Evolutionary conservation across 352 stramenopile genomes (phyloP).

Genomic region (Phytophthora pseudosyringae): DNA sequence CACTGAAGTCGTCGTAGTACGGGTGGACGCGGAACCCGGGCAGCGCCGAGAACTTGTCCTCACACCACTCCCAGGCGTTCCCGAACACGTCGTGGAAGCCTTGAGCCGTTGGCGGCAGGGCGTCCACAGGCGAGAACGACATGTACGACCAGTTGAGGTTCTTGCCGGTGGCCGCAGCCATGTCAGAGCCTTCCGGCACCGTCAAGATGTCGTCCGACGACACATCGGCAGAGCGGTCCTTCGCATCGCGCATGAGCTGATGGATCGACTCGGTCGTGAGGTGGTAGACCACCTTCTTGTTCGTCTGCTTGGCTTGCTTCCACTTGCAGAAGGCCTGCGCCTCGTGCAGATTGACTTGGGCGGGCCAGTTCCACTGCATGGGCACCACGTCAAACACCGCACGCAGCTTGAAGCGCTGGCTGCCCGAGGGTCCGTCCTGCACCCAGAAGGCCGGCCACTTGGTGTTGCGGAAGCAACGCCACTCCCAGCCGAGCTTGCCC

Average conservation of each 20-base stretch:
- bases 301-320: slow-evolving; percentile 71
- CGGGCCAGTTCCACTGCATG: slow-evolving; percentile 97
- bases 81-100: slow-evolving; percentile 95
- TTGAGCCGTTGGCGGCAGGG: slow-evolving; percentile 62
- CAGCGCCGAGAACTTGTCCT: slow-evolving; percentile 95
- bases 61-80: slow-evolving; percentile 97
- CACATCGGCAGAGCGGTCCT: slow-evolving; percentile 55
- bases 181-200: slow-evolving; percentile 41
- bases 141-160: slow-evolving; percentile 95
- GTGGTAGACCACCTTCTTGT: slow-evolving; percentile 80
- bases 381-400: slow-evolving; percentile 90
- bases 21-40: slow-evolving; percentile 90
- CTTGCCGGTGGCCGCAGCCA: slow-evolving; percentile 55
- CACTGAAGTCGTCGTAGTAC: slow-evolving; percentile 98
- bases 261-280: slow-evolving; percentile 94
- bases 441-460: slow-evolving; percentile 97
- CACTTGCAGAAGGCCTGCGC: slow-evolving; percentile 93
- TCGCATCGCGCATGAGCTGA: slow-evolving; percentile 83
- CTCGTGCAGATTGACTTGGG: slow-evolving; percentile 97
- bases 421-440: slow-evolving; percentile 90
- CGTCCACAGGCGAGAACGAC: slow-evolving; percentile 92
- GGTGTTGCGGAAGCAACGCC: slow-evolving; percentile 95
- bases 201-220: slow-evolving; percentile 86
- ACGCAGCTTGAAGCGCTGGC: slow-evolving; percentile 94
- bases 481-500: slow-evolving; percentile 94